phyloP scores from a whole-genome alignment of 1,139 yeast species.

The Hyphopichia burtonii region DNA sequence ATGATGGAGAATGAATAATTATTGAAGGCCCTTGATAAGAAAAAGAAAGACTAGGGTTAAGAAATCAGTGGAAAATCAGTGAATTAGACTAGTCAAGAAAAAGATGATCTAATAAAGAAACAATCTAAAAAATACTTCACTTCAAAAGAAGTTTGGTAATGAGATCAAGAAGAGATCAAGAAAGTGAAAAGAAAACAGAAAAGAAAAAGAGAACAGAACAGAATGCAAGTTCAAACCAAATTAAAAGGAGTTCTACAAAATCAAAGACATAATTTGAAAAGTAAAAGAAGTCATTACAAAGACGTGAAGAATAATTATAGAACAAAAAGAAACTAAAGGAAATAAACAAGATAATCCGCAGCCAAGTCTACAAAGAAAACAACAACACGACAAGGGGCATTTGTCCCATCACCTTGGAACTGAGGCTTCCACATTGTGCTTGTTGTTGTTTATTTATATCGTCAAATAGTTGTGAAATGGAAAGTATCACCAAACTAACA shows the following conservation, averaged over 20 bases:
- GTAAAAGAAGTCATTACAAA: not conserved
- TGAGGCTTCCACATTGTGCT: no score
- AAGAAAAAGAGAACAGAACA: not conserved
- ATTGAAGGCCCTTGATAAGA: not conserved
- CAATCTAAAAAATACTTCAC: not conserved
- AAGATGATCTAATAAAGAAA: not conserved
- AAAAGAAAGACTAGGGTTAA: not conserved
- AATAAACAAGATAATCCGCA: not conserved
- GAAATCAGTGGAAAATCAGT: no score
- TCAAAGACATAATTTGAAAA: not conserved
- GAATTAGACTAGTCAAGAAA: no score
- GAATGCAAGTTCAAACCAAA: not conserved
- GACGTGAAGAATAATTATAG: not conserved
- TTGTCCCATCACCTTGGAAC: no score
- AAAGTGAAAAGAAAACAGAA: not conserved
- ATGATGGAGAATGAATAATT: constrained; percentile 14
- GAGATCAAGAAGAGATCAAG: not conserved
- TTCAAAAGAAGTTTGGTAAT: not conserved
- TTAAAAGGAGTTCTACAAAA: not conserved
- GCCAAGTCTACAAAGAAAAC: not conserved
- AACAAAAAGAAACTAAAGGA: not conserved
- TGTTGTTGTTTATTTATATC: not conserved
- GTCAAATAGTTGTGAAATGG: not conserved
- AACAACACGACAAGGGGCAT: not conserved
- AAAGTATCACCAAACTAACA: no score